phyloP scores from a whole-genome alignment of 2,329 filamentous ascomycete species.

The Ramichloridium luteum region DNA sequence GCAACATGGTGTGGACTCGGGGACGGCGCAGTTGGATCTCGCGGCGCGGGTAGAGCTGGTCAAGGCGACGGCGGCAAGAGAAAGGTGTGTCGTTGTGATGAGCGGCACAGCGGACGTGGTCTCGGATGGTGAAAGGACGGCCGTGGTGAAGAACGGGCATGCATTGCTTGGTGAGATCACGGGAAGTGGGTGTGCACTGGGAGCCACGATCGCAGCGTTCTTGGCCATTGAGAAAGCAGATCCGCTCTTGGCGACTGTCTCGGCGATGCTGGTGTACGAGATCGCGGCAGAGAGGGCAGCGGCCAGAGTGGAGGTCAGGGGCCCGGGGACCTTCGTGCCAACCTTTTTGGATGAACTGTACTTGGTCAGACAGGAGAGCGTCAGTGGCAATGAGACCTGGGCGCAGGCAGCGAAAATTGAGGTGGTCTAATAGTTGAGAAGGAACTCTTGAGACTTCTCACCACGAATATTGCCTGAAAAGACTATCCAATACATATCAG shows the following conservation, averaged over 20 bases:
- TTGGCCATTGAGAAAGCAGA: slow-evolving; percentile 52
- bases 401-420: slow-evolving; percentile 40
- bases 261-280: slow-evolving; percentile 67
- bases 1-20: slow-evolving; percentile 79
- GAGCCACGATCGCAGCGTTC: slow-evolving; percentile 67
- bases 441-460: no score
- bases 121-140: slow-evolving; percentile 58
- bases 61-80: slow-evolving; percentile 50
- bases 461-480: no score
- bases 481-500: no score
- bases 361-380: slow-evolving; percentile 36
- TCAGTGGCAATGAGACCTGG: slow-evolving; percentile 40
- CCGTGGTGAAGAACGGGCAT: slow-evolving; percentile 66
- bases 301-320: slow-evolving; percentile 48
- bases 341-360: slow-evolving; percentile 67
- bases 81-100: slow-evolving; percentile 65
- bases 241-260: slow-evolving; percentile 58
- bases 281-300: slow-evolving; percentile 60
- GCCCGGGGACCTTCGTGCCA: slow-evolving; percentile 77
- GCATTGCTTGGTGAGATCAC: slow-evolving; percentile 57
- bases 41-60: slow-evolving; percentile 52
- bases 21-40: slow-evolving; percentile 40
- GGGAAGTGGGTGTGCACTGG: slow-evolving; percentile 68
- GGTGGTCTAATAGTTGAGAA: slow-evolving; percentile 22
- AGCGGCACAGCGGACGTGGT: slow-evolving; percentile 70